Conservation (phyloP, 1,284 basidiomycete genomes). For the Boletus hoseneyae region DNA sequence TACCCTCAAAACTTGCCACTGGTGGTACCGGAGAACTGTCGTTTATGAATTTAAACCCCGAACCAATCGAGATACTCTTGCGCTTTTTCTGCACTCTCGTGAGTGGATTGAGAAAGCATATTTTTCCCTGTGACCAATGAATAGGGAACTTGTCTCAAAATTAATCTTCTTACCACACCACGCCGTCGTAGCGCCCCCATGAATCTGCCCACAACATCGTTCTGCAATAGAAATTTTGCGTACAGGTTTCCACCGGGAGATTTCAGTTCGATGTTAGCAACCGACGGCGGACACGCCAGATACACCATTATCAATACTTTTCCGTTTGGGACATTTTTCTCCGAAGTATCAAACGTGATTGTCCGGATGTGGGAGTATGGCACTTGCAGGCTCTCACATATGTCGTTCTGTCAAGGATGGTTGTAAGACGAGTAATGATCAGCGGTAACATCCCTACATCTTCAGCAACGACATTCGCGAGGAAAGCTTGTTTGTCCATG, state of each 20-base stretch:
- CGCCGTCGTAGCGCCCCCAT: slow-evolving; percentile 39
- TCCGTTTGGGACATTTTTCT: slow-evolving; percentile 15
- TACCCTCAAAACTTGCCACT: slow-evolving; percentile 31
- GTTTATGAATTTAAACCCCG: slow-evolving; percentile 24
- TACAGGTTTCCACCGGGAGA: slow-evolving; percentile 21
- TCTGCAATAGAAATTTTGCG: slow-evolving; percentile 39
- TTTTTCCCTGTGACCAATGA: slow-evolving; percentile 26
- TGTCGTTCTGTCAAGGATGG: slow-evolving; percentile 34
- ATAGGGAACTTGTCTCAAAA: not conserved
- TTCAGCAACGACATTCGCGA: slow-evolving; percentile 43
- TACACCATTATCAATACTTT: slow-evolving; percentile 33
- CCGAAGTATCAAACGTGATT: slow-evolving; percentile 38
- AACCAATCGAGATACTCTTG: slow-evolving; percentile 30
- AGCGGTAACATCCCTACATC: slow-evolving; percentile 18
- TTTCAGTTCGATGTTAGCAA: slow-evolving; percentile 35
- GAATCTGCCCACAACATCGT: slow-evolving; percentile 37
- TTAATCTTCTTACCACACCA: slow-evolving; percentile 38
- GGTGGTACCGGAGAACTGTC: slow-evolving; percentile 23
- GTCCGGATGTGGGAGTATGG: slow-evolving; percentile 42
- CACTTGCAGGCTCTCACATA: slow-evolving; percentile 43
- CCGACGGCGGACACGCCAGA: slow-evolving; percentile 39
- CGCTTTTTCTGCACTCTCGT: slow-evolving; percentile 13
- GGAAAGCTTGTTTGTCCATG: slow-evolving; percentile 48
- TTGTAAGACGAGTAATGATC: slow-evolving; percentile 15
- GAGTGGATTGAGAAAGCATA: slow-evolving; percentile 25